Evolutionary conservation across 2,329 filamentous ascomycete species (phyloP).

Genomic region (Neonectria sp.): DNA sequence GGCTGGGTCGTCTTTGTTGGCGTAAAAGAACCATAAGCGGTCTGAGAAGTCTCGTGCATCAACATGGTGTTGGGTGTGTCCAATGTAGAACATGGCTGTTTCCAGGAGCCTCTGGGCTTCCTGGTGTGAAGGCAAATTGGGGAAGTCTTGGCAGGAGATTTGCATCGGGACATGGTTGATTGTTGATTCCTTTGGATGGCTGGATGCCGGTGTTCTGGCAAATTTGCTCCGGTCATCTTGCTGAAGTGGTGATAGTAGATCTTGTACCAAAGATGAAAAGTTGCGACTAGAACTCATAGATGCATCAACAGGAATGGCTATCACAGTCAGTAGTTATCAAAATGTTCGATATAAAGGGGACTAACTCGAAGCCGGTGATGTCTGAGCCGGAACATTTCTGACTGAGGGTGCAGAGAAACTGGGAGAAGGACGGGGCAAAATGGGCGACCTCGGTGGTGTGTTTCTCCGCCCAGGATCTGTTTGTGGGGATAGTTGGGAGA

Average conservation of each 20-base stretch:
- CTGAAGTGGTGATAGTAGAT: constrained; percentile 40
- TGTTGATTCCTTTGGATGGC: constrained; percentile 32
- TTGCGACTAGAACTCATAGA: constrained; percentile 46
- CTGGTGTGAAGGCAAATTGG: constrained; percentile 40
- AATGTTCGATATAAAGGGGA: neutral
- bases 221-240: constrained; percentile 35
- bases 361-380: constrained; percentile 45
- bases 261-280: constrained; percentile 45
- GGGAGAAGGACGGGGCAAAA: constrained; percentile 45
- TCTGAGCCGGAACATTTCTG: constrained; percentile 27
- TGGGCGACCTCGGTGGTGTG: constrained; percentile 39
- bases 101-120: constrained; percentile 44
- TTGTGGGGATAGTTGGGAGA: constrained; percentile 40
- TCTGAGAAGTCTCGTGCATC: constrained; percentile 47
- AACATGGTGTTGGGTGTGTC: constrained; percentile 47
- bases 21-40: constrained; percentile 47
- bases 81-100: constrained; percentile 44
- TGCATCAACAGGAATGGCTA: constrained; percentile 44
- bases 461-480: constrained; percentile 31
- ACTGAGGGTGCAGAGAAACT: constrained; percentile 40
- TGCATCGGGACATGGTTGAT: constrained; percentile 39
- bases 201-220: constrained; percentile 38
- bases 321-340: neutral
- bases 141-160: constrained; percentile 42
- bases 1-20: constrained; percentile 39